Base-by-base conservation (phyloP, 1,284 basidiomycete genomes). In the Trametes pubescens region DNA sequence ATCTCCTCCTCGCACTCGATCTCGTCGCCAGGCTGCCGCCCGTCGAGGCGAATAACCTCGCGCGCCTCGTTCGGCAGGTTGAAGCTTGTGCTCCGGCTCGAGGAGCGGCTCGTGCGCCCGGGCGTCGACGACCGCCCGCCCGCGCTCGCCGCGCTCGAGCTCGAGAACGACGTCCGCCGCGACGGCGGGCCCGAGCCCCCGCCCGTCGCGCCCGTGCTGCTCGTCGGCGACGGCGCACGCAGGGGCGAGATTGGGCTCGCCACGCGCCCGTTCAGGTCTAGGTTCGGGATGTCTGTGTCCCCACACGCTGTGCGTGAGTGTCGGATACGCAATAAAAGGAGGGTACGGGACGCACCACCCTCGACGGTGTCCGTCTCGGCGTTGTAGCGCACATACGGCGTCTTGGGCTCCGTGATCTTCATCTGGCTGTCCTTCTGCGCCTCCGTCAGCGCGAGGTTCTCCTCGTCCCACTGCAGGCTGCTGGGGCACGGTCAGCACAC, bases 321-420 rank as follows among this genome's bases (percentile, higher is more conserved):
- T n/a, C n/a, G n/a, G n/a, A n/a, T n/a, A n/a, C n/a, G n/a, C n/a
- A 44, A 29, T 55, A 29, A 66, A 4, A 26, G 13, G n/a, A 10
- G 46, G 38, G 38, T 34, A 24, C 16, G 21, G 43, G 35, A 83
- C 91, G 71, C 56, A 92, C 92, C 88, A 73, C 90, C 86, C 77
- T 94, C 92, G 49, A 95, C 80, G 61, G 87, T 85, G 75, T 96
- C 94, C 47, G 91, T 92, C 76, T 92, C 89, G 0, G 93, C 86
- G 71, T 96, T 93, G 77, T 96, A 95, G 66, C 93, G 84, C 57
- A 97, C 94, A 78, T 92, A 97, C 0, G 95, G 95, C n/a, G 95
- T 97, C 86, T 97, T 97, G 56, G 95, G 95, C 75, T 97, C 95
- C 4, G 93, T 95, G 74, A 97, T 97, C 87, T 96, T 97, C 94